phyloP scores from a whole-genome alignment of 345 rosid genomes.

The Heritiera littoralis region DNA sequence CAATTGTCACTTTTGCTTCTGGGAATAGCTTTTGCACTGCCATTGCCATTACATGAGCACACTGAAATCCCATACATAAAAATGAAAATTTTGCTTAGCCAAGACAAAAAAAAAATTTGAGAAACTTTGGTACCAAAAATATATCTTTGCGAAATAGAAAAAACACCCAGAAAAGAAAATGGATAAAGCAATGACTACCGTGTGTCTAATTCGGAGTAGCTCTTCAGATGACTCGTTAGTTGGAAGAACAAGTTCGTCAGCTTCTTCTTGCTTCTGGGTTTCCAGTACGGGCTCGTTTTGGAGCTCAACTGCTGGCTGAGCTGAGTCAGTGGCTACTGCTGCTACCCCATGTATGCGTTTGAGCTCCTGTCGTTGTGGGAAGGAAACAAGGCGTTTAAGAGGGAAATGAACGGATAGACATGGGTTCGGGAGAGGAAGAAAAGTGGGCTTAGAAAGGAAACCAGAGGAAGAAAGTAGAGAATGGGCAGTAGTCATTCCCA shows the following conservation, averaged over 20 bases:
- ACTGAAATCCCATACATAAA: constrained; percentile 40
- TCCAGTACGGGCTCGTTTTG: constrained; percentile 24
- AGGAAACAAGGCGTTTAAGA: constrained; percentile 41
- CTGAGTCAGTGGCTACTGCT: constrained; percentile 58
- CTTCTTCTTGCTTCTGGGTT: constrained; percentile 31
- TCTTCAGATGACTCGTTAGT: constrained; percentile 76
- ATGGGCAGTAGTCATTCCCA: constrained; percentile 36
- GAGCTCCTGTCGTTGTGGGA: constrained; percentile 33
- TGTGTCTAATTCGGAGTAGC: constrained; percentile 80
- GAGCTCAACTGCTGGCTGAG: constrained; percentile 37
- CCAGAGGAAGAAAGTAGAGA: background rate
- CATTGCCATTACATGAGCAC: constrained; percentile 99
- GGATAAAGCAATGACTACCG: constrained; percentile 44
- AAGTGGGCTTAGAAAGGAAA: constrained; percentile 1
- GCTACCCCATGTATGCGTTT: constrained; percentile 30
- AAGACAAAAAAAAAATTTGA: background rate
- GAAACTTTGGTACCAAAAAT: background rate
- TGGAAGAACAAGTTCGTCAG: constrained; percentile 58
- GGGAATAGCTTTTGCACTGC: constrained; percentile 93
- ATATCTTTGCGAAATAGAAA: background rate
- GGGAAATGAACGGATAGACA: constrained; percentile 34
- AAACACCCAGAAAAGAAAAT: background rate
- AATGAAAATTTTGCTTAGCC: background rate
- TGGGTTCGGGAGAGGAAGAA: constrained; percentile 10
- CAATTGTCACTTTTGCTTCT: constrained; percentile 90